Evolutionary conservation across 1,139 yeast species (phyloP), one percentile per base, ranked within the genome.

Genomic region (Groenewaldozyma auringiensis): DNA sequence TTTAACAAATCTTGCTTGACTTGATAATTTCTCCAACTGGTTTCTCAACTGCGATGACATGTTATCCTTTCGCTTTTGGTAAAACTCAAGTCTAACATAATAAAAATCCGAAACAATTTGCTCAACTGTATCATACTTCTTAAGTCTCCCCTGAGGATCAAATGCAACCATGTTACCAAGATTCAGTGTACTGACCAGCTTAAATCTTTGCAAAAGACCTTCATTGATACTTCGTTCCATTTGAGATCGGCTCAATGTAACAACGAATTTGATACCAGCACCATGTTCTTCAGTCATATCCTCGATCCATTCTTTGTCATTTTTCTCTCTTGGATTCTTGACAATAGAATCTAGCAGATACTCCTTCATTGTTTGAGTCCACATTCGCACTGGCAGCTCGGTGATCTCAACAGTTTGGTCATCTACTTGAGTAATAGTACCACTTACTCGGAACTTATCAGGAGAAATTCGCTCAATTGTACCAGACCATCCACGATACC

Each of bases 401-500:
- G 95, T 84, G 47, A 94, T 92, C 51, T 85, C 96, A 44, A 94
- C 59, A 0, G 94, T 85, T 46, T 74, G 81, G 41, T 80, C 83
- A 55, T 87, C 96, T 44, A 84, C 61, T 62, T 86, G 88, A 58
- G 84, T 89, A 58, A 89, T 82, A 49, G 72, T 73, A 52, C 99
- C 99, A 52, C 75, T 76, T 50, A 87, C 77, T 55, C 80, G 78
- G 65, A 75, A 94, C 57, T 77, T 82, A 49, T 83, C 94, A 21
- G 71, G 68, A 8, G 62, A 58, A 37, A 75, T 65, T 53, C 75
- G 72, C 56, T 83, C 92, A 44, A 88, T 74, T 0, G 74, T 71
- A 41, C 99, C 99, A 40, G 79, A 81, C 96, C 97, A 94, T 16
- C 96, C 97, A 64, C 88, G 79, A 63, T 75, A 94, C 98, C 98